phyloP scores from a whole-genome alignment of 106 monocot species.

The Agapanthus africanus region DNA sequence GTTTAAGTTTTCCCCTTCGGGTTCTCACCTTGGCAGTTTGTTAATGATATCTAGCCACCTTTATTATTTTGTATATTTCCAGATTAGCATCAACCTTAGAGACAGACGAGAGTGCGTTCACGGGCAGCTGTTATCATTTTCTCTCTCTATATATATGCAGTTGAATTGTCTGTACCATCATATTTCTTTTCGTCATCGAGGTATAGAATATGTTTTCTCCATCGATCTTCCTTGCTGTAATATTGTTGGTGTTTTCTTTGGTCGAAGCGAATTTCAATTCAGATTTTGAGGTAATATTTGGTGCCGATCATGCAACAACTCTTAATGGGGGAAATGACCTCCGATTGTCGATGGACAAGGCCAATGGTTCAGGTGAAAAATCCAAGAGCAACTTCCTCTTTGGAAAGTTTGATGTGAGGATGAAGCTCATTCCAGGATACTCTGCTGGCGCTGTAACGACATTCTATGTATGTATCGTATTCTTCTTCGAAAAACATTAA shows the following conservation, averaged over 20 bases:
- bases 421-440: constrained; percentile 30
- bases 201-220: background rate
- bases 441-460: constrained; percentile 43
- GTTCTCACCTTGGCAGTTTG: background rate
- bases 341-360: background rate
- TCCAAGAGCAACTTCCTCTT: constrained; percentile 29
- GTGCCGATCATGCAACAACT: constrained; percentile 23
- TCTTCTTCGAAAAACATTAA: background rate
- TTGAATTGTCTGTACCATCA: background rate
- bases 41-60: background rate
- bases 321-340: constrained; percentile 2
- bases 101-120: background rate
- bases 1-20: too few species aligned
- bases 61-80: background rate
- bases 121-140: too few species aligned
- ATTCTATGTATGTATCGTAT: constrained; percentile 20
- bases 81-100: background rate
- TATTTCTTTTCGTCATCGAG: background rate
- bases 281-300: constrained; percentile 35
- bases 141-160: too few species aligned
- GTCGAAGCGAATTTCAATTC: constrained; percentile 13
- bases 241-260: background rate
- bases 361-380: constrained; percentile 19
- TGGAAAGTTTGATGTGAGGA: constrained; percentile 31
- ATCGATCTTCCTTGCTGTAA: background rate